Base-by-base conservation (phyloP, 2,329 filamentous ascomycete genomes). In the Sarocladiaceae sp. region DNA sequence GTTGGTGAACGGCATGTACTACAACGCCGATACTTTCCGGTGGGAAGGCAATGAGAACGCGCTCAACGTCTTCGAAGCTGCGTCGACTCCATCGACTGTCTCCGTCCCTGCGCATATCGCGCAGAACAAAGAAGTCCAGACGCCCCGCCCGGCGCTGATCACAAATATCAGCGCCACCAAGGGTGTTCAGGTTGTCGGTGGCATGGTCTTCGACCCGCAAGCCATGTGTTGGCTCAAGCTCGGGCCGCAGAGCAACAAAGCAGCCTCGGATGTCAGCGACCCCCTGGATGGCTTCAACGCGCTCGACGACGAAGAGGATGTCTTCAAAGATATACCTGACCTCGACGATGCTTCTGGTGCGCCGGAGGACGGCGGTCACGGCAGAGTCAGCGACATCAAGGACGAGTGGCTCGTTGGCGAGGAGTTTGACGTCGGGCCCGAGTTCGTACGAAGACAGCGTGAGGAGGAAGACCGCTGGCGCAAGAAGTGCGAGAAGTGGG, bases 141-240 rank as follows among this genome's bases (percentile, higher is more conserved):
- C 80, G 2, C 80, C 81, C 53, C 66, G 83, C 49, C 73, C 88
- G 9, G 89, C 91, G 5, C 75, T 98, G 15, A 98, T 98, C 56
- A 89, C 89, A 39, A 93, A 95, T 52, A 87, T 96, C 52, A 86
- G 85, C 45, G 76, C 82, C 4, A 82, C 83, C 49, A 87, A 91
- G 57, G 90, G 88, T 49, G 85, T 95, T 12, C 90, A 96, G 64
- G 85, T 96, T 27, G 89, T 96, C 47, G 87, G 89, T n/a, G 88
- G 89, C 53, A 98, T 98, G 93, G 85, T 97, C 9, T 98, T 97
- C 61, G 93, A 98, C 59, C 93, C 93, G 3, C 83, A 88, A 50
- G 88, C 88, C 55, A 97, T 98, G 91, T 94, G 89, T 62, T 98
- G 93, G 93, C 75, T 97, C 46, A 96, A 95, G 63, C 72, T 93